Evolutionary conservation across 176 grass and related monocot genomes (phyloP), one percentile per base, ranked within the genome.

Genomic region (Ensete ventricosum): DNA sequence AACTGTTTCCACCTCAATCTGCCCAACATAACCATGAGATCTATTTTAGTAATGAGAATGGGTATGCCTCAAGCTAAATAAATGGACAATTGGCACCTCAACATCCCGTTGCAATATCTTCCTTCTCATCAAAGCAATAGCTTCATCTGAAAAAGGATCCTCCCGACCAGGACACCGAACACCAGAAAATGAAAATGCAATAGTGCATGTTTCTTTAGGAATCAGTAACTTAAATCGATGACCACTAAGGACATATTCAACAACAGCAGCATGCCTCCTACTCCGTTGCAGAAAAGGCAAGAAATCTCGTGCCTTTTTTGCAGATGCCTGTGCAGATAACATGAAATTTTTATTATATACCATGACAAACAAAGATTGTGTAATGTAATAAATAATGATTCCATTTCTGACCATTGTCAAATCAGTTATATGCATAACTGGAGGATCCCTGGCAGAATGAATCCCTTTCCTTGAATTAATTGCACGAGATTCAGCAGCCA

Each of bases 61-160:
- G 60, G 23, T 54, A 23, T 59, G 49, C 2, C 10, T 64, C 8
- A 84, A 74, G 59, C 49, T 60, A 80, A 20, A 16, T 9, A 77
- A 64, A 25, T 55, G 21, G 29, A 27, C 13, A 14, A 62, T 71
- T 14, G 9, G 60, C 80, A 96, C 88, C 84, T 99, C 95, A 77
- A 99, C 95, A 81, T 99, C 91, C 20, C 87, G 88, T 50, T 99
- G 95, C 23, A 99, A 72, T 67, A 99, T 81, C 77, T 83, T 94
- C 55, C 91, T 88, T 82, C 95, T 94, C 88, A 94, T 99, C 76
- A 99, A 91, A 62, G 95, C 86, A 99, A 99, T 93, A 64, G 95
- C 88, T 83, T 94, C 95, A 73, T 85, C 84, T 64, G 95, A 91
- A 84, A 87, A 91, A 48, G 95, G 91, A 65, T 94, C 91, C 34